Evolutionary conservation across 495 filamentous ascomycete species (phyloP).

Genomic region (Penicillium simplicissimum): DNA sequence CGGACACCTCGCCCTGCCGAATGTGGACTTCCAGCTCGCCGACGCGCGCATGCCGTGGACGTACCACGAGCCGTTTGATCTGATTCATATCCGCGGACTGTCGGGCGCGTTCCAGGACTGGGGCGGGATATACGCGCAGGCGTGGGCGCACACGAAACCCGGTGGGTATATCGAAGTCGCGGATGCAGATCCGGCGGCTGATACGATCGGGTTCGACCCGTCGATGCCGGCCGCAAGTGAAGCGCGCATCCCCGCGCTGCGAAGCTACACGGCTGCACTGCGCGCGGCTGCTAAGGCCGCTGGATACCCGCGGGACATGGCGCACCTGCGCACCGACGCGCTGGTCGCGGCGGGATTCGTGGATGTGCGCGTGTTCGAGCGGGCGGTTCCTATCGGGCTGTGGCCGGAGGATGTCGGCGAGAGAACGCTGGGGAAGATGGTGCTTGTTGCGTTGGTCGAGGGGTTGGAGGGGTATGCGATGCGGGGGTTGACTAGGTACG

Average conservation of each 20-base stretch:
- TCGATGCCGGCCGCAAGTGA: background rate
- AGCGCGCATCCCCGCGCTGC: constrained; percentile 36
- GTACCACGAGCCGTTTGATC: constrained; percentile 59
- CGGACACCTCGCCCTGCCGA: constrained; percentile 57
- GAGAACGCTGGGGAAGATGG: constrained; percentile 63
- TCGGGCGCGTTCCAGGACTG: constrained; percentile 65
- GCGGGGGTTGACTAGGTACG: constrained; percentile 59
- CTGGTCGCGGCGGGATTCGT: constrained; percentile 62
- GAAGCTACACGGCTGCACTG: constrained; percentile 39
- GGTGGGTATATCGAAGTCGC: constrained; percentile 66
- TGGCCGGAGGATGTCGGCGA: constrained; percentile 55
- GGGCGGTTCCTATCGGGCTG: constrained; percentile 60
- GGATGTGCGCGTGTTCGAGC: constrained; percentile 54
- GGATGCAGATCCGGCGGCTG: constrained; percentile 39
- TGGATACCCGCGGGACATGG: constrained; percentile 45
- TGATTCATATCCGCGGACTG: constrained; percentile 66
- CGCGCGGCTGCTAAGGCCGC: constrained; percentile 35
- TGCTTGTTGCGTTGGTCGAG: constrained; percentile 62
- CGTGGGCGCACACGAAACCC: constrained; percentile 58
- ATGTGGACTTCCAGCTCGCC: constrained; percentile 71
- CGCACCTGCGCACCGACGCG: constrained; percentile 53
- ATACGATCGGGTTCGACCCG: constrained; percentile 27
- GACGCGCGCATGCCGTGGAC: constrained; percentile 61
- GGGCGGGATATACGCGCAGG: constrained; percentile 59
- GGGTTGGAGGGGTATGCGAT: constrained; percentile 63